A percentile compares a stretch with the other conserved stretches of the same genome.
These are phyloP conservation scores for Digitaria exilis DNA, from an alignment of 202 grass and related monocot species.

Conservation along the genomic window DNA sequence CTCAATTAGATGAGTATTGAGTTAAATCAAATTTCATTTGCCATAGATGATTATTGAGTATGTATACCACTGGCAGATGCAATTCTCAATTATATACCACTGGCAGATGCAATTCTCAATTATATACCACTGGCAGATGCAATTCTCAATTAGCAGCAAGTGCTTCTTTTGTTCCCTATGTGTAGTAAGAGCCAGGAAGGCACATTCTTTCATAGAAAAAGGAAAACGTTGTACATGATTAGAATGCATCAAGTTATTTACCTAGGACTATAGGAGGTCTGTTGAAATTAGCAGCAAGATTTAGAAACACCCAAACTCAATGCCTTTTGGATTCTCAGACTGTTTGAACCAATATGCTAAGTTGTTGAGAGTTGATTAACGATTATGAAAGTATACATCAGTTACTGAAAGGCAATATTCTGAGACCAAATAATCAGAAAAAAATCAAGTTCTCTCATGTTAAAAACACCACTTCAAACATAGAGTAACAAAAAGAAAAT, in stretches of 20 bases:
- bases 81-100: too few relatives aligned
- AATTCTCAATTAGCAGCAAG: neutral
- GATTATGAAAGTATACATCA: too few relatives aligned
- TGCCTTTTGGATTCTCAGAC: neutral
- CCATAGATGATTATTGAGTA: neutral
- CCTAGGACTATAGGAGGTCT: neutral
- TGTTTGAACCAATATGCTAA: conserved; percentile 5
- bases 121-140: too few relatives aligned
- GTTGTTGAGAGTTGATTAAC: neutral
- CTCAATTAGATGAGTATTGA: neutral
- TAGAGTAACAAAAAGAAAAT: conserved; percentile 10
- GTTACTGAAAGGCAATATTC: neutral
- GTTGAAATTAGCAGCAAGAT: conserved; percentile 14
- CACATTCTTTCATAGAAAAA: neutral
- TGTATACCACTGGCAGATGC: neutral
- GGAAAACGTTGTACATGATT: neutral
- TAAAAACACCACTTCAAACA: neutral
- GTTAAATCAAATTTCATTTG: neutral
- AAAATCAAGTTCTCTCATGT: neutral
- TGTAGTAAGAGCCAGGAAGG: neutral
- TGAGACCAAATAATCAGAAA: neutral
- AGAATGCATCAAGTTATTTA: neutral
- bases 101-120: too few relatives aligned
- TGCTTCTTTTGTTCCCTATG: neutral
- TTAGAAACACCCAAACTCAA: conserved; percentile 4